These are phyloP conservation scores for Plasmodium ovale DNA, from an alignment of 169 alveolate species.

Conservation along the genomic window DNA sequence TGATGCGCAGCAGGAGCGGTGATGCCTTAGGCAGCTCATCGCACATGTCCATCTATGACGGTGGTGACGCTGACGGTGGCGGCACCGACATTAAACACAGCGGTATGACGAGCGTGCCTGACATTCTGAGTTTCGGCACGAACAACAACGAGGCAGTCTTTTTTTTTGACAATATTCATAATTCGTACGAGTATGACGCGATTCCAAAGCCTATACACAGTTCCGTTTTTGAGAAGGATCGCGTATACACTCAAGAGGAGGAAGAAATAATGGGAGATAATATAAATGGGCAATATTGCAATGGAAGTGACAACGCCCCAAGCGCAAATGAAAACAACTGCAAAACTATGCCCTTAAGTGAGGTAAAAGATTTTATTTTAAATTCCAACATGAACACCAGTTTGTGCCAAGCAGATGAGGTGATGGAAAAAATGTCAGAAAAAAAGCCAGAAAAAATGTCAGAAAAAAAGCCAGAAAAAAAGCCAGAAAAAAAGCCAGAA, in stretches of 20 bases:
- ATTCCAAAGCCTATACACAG: slow-evolving; percentile 34
- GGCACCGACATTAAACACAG: slow-evolving; percentile 35
- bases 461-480: too few species aligned
- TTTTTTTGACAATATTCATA: slow-evolving; percentile 57
- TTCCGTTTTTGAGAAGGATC: background rate
- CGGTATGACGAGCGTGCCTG: slow-evolving; percentile 39
- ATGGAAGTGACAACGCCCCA: background rate
- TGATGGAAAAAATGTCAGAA: slow-evolving; percentile 10
- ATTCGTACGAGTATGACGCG: slow-evolving; percentile 21
- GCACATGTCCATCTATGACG: background rate
- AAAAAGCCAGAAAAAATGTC: slow-evolving; percentile 9
- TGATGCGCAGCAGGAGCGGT: background rate
- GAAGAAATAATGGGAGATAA: background rate
- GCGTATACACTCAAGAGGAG: background rate
- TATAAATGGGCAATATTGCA: background rate
- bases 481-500: too few species aligned
- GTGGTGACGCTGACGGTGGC: too few species aligned
- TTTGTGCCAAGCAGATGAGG: background rate
- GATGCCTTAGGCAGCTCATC: slow-evolving; percentile 1
- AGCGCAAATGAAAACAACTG: background rate
- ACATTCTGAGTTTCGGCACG: slow-evolving; percentile 9
- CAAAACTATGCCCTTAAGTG: slow-evolving; percentile 20
- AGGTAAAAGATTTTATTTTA: slow-evolving; percentile 5
- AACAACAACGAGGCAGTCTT: slow-evolving; percentile 33
- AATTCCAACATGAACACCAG: background rate